phyloP scores from a whole-genome alignment of 2,329 filamentous ascomycete species.

The Cadophora sp. region DNA sequence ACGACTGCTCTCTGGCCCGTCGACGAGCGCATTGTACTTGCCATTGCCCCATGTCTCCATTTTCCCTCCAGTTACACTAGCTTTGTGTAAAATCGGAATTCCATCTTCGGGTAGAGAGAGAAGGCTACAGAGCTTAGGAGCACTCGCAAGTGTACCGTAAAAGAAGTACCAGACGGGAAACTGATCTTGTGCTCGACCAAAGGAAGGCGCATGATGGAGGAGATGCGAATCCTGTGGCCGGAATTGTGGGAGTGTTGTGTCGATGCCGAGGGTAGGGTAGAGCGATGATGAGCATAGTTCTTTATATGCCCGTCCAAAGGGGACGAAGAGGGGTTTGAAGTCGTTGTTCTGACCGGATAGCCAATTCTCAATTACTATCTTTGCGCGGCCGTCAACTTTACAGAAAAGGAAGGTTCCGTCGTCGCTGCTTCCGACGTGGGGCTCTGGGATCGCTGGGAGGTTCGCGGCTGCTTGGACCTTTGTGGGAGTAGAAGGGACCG shows the following conservation, averaged over 20 bases:
- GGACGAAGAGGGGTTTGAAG: slow-evolving; percentile 42
- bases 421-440: slow-evolving; percentile 33
- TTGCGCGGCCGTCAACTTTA: slow-evolving; percentile 34
- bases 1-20: slow-evolving; percentile 35
- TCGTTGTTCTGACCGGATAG: slow-evolving; percentile 28
- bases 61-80: slow-evolving; percentile 43
- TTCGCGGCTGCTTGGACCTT: slow-evolving; percentile 35
- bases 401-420: slow-evolving; percentile 38
- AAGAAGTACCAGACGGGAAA: slow-evolving; percentile 52
- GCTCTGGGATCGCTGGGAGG: slow-evolving; percentile 29
- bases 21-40: slow-evolving; percentile 50
- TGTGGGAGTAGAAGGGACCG: slow-evolving; percentile 33
- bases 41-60: slow-evolving; percentile 47
- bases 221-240: slow-evolving; percentile 18
- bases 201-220: slow-evolving; percentile 18
- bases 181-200: slow-evolving; percentile 16
- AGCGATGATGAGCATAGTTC: slow-evolving; percentile 37
- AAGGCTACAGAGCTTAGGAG: slow-evolving; percentile 41
- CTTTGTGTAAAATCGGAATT: slow-evolving; percentile 34
- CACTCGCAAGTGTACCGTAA: slow-evolving; percentile 48
- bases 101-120: slow-evolving; percentile 40
- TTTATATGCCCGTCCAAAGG: slow-evolving; percentile 41
- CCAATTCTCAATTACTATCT: slow-evolving; percentile 31
- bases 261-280: slow-evolving; percentile 30
- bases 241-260: slow-evolving; percentile 44